A percentile compares a stretch with the other conserved stretches of the same genome.
phyloP scores from a whole-genome alignment of 2,329 filamentous ascomycete genomes.

The Aspergillus hiratsukae region DNA sequence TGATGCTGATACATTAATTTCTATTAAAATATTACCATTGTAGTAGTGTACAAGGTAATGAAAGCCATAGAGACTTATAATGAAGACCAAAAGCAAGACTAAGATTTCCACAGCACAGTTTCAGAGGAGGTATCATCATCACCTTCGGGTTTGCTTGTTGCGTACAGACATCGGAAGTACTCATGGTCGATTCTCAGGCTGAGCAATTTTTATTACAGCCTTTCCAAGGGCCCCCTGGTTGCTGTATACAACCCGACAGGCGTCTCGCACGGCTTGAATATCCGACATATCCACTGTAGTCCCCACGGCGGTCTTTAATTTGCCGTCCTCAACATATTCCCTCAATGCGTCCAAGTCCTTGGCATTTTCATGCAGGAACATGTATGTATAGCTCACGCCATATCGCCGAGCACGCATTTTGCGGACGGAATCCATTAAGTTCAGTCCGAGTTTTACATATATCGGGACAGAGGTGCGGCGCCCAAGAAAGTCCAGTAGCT shows the following conservation, averaged over 20 bases:
- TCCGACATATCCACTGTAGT: conserved; percentile 42
- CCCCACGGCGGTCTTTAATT: conserved; percentile 43
- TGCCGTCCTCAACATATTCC: conserved; percentile 40
- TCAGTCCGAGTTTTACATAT: neutral
- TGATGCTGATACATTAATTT: too few species aligned
- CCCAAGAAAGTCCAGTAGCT: conserved; percentile 29
- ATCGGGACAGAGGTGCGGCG: conserved; percentile 23
- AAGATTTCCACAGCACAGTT: too few species aligned
- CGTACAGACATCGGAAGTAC: too few species aligned
- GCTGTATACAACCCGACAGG: conserved; percentile 38
- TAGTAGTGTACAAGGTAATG: too few species aligned
- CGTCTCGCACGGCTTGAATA: conserved; percentile 40
- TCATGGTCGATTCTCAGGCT: too few species aligned
- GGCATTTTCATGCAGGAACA: conserved; percentile 41
- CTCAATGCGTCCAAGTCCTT: conserved; percentile 43
- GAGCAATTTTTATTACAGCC: conserved; percentile 31
- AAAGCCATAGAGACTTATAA: too few species aligned
- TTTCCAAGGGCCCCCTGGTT: conserved; percentile 45
- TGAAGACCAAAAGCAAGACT: too few species aligned
- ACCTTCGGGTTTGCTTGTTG: too few species aligned
- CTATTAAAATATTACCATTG: too few species aligned
- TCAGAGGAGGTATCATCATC: too few species aligned
- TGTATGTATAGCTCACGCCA: conserved; percentile 41
- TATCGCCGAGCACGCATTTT: conserved; percentile 34
- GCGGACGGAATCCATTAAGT: neutral